Percentiles rank a stretch among this genome's conserved stretches.
These are phyloP conservation scores for Talaromyces amestolkiae DNA, from an alignment of 2,329 filamentous ascomycete species.

Conservation along the genomic window DNA sequence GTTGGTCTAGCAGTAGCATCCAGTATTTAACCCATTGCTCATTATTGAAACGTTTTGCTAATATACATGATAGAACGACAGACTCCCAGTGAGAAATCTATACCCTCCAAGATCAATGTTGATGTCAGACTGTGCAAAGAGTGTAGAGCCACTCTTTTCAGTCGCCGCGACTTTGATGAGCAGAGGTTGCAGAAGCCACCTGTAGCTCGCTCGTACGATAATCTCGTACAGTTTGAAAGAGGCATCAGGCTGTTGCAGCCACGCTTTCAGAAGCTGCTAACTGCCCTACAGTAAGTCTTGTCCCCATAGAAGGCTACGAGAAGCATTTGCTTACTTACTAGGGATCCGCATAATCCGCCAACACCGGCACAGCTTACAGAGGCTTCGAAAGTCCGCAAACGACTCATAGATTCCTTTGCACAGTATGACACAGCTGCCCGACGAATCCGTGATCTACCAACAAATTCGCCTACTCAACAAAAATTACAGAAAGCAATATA, in stretches of 20 bases:
- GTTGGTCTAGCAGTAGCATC: constrained; percentile 74
- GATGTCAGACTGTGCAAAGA: constrained; percentile 91
- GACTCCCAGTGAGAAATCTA: constrained; percentile 43
- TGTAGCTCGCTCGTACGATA: constrained; percentile 78
- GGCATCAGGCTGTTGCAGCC: constrained; percentile 80
- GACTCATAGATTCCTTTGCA: constrained; percentile 81
- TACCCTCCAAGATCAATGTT: constrained; percentile 60
- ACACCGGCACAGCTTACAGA: constrained; percentile 72
- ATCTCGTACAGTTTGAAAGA: constrained; percentile 79
- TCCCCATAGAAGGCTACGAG: background rate
- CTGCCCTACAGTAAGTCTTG: constrained; percentile 61
- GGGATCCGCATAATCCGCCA: constrained; percentile 63
- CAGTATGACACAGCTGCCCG: constrained; percentile 83
- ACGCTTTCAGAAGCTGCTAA: constrained; percentile 74
- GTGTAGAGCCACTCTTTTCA: constrained; percentile 71
- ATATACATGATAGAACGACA: constrained; percentile 12
- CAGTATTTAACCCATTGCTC: constrained; percentile 45
- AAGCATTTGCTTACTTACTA: constrained; percentile 22
- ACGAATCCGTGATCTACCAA: constrained; percentile 74
- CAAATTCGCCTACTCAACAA: constrained; percentile 68
- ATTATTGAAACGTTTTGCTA: background rate
- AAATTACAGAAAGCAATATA: constrained; percentile 79
- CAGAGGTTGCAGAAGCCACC: constrained; percentile 67
- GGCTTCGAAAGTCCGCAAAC: constrained; percentile 83
- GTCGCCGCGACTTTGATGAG: constrained; percentile 72